Conservation (phyloP, 2,329 filamentous ascomycete species). For the Colletotrichum lupini region DNA sequence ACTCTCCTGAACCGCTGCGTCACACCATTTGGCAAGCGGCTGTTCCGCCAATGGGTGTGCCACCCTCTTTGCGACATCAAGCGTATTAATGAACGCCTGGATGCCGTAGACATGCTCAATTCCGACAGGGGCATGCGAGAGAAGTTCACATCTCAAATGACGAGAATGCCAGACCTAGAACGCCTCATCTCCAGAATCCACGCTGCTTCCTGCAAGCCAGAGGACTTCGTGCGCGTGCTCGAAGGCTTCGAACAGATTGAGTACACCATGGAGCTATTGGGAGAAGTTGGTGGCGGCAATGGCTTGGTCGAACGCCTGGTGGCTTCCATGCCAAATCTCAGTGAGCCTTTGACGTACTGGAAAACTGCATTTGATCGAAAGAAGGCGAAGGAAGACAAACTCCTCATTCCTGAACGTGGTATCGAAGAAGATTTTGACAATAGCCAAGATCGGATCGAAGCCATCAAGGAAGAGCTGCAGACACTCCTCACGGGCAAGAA, state of each 20-base stretch:
- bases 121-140: conserved; percentile 84
- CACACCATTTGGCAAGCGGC: conserved; percentile 95
- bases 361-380: conserved; percentile 89
- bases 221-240: conserved; percentile 92
- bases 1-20: conserved; percentile 91
- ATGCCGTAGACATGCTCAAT: conserved; percentile 94
- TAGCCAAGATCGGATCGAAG: conserved; percentile 80
- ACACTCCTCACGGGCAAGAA: conserved; percentile 77
- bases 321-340: conserved; percentile 85
- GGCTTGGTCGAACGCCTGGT: conserved; percentile 88
- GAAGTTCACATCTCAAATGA: conserved; percentile 87
- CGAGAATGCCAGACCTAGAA: conserved; percentile 93
- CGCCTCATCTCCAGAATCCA: conserved; percentile 94
- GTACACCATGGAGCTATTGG: conserved; percentile 86
- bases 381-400: conserved; percentile 81
- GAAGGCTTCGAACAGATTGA: conserved; percentile 99
- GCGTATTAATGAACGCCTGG: conserved; percentile 92
- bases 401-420: conserved; percentile 86
- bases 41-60: conserved; percentile 97
- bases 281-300: conserved; percentile 78
- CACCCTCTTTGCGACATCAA: conserved; percentile 88
- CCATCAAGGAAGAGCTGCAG: conserved; percentile 79
- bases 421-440: conserved; percentile 93
- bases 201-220: conserved; percentile 86
- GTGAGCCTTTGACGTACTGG: conserved; percentile 82